phyloP scores from a whole-genome alignment of 75 land plant species.

The Pinus taeda region DNA sequence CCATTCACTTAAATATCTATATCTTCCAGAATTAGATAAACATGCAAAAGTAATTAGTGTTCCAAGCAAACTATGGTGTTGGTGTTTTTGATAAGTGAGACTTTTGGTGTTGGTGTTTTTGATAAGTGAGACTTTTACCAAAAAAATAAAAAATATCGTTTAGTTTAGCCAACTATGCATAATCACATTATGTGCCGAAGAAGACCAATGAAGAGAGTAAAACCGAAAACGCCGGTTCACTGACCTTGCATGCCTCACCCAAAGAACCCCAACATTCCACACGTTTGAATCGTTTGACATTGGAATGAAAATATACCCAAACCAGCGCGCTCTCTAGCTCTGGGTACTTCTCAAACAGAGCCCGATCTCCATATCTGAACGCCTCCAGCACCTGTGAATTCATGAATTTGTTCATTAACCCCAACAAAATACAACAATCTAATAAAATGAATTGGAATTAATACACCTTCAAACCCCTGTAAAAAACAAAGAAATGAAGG shows the following conservation, averaged over 20 bases:
- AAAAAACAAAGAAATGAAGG: neutral
- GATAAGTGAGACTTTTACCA: too few relatives aligned
- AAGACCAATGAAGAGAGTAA: neutral
- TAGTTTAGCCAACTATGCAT: too few relatives aligned
- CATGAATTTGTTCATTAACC: neutral
- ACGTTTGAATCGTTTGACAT: conserved; percentile 69
- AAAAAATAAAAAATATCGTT: too few relatives aligned
- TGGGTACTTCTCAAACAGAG: conserved; percentile 39
- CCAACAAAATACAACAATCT: neutral
- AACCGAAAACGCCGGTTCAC: neutral
- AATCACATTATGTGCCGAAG: too few relatives aligned
- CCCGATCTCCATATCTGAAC: conserved; percentile 63
- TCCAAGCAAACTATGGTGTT: too few relatives aligned
- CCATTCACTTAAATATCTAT: too few relatives aligned
- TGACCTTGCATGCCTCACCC: conserved; percentile 39
- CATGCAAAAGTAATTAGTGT: too few relatives aligned
- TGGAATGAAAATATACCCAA: conserved; percentile 92
- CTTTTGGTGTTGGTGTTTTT: too few relatives aligned
- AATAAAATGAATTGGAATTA: too few relatives aligned
- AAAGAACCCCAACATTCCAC: conserved; percentile 95
- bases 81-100: too few relatives aligned
- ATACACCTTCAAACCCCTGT: too few relatives aligned
- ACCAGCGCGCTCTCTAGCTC: conserved; percentile 76
- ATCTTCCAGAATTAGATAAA: too few relatives aligned
- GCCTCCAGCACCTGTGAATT: conserved; percentile 60